Base-by-base conservation (phyloP, 2,329 filamentous ascomycete species). In the Furcasterigmium sp. region DNA sequence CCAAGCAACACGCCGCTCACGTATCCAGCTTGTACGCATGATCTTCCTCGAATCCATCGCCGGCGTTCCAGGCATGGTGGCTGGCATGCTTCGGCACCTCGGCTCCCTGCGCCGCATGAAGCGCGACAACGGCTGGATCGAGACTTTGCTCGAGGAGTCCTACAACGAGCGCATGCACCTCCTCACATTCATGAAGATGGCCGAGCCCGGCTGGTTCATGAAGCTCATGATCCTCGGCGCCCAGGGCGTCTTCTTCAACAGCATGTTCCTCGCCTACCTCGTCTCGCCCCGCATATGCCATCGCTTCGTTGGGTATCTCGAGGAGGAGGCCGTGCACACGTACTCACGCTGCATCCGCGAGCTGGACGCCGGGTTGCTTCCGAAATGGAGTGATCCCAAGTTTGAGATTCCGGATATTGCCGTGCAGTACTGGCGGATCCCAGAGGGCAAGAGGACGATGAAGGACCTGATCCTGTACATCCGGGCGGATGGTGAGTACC, bases 191-290 rank as follows among this genome's bases (percentile, higher is more conserved):
- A 74, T 93, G 53, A 90, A 90, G 63, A 82, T 93, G 73, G 82
- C 82, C 44, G 78, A 90, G 52, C 87, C 87, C 4, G 85, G 85
- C 41, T 76, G 72, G 65, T 93, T 95, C 71, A 95, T 96, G 91
- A 85, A 88, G 50, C 64, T 89, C 44, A 87, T 95, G 81, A 89
- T 97, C 43, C 78, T 97, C 30, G 89, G 84, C 10, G 91, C 91
- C 1, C 91, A 97, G 63, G 93, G 91, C 30, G 87, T 97, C 54
- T 97, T 95, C 74, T 96, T 95, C 78, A 98, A 98, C 67, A 78
- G 82, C 51, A 80, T 97, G 61, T 97, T 98, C 74, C 47, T 95
- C 49, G 77, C 85, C 37, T 97, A 97, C 67, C 81, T 98, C 26
- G 58, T 95, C 47, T 89, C 85, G 2, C 91, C 93, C 7, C 82